Evolutionary conservation across 2,329 filamentous ascomycete species (phyloP).

Genomic region (Aspergillus cejpii): DNA sequence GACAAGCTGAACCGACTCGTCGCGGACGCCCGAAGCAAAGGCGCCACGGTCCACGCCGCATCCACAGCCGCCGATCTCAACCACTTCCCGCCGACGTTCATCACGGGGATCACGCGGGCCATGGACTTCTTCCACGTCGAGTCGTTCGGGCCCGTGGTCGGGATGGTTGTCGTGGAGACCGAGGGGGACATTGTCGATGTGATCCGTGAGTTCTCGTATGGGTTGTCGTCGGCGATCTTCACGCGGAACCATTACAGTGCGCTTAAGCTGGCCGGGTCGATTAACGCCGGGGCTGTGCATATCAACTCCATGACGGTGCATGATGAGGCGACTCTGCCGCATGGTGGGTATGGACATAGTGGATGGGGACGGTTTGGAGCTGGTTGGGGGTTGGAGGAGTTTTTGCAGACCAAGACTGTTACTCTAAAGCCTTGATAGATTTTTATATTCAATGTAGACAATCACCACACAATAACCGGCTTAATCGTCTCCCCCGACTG

Average conservation of each 20-base stretch:
- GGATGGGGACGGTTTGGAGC: slow-evolving; percentile 55
- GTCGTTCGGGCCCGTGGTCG: slow-evolving; percentile 25
- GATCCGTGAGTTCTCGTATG: slow-evolving; percentile 22
- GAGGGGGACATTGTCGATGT: slow-evolving; percentile 20
- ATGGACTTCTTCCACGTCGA: slow-evolving; percentile 23
- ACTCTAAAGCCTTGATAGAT: slow-evolving; percentile 39
- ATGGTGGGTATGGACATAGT: slow-evolving; percentile 56
- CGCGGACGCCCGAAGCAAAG: slow-evolving; percentile 47
- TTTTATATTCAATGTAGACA: background rate
- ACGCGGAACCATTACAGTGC: slow-evolving; percentile 20
- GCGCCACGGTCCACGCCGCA: slow-evolving; percentile 41
- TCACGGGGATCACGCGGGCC: slow-evolving; percentile 5
- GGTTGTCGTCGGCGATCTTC: slow-evolving; percentile 26
- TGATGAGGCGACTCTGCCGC: slow-evolving; percentile 45
- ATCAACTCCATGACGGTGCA: slow-evolving; percentile 24
- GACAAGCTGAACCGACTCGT: slow-evolving; percentile 19
- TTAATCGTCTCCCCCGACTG: slow-evolving; percentile 25
- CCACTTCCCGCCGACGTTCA: slow-evolving; percentile 4
- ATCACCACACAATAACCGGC: slow-evolving; percentile 26
- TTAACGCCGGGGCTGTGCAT: slow-evolving; percentile 25
- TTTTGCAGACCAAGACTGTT: slow-evolving; percentile 54
- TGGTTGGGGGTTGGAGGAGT: slow-evolving; percentile 49
- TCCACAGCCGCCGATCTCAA: background rate
- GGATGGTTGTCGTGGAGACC: slow-evolving; percentile 19
- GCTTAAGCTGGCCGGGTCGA: slow-evolving; percentile 18